phyloP scores from a whole-genome alignment of 2,329 filamentous ascomycete species.

The Huntiella omanensis region DNA sequence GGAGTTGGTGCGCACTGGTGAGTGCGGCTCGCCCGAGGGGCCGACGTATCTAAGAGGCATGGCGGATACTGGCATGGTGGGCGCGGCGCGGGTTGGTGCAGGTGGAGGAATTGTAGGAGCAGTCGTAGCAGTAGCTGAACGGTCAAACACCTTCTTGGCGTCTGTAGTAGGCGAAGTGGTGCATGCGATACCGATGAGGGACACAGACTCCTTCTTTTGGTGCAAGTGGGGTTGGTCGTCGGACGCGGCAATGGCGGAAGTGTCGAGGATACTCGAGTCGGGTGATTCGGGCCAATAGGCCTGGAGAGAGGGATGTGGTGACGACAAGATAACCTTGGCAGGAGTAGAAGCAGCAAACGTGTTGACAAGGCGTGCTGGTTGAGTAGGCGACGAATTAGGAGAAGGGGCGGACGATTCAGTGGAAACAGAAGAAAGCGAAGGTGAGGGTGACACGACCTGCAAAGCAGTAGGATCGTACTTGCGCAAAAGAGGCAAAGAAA shows the following conservation, averaged over 20 bases:
- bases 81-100: constrained; percentile 3
- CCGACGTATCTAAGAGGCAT: constrained; percentile 2
- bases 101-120: neutral
- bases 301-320: neutral
- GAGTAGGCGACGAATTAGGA: constrained; percentile 2
- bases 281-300: constrained; percentile 5
- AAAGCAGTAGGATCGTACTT: neutral
- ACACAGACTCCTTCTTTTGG: neutral
- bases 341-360: neutral
- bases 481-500: constrained; percentile 7
- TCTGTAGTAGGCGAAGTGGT: constrained; percentile 1
- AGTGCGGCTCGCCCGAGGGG: neutral
- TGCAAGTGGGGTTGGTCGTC: neutral
- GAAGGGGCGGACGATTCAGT: constrained; percentile 3
- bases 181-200: constrained; percentile 6
- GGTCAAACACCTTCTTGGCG: neutral
- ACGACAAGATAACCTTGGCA: neutral
- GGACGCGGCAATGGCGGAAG: constrained; percentile 1
- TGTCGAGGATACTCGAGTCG: constrained; percentile 5
- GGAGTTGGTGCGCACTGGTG: constrained; percentile 6
- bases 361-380: neutral
- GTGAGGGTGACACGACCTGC: constrained; percentile 5
- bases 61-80: constrained; percentile 3
- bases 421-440: constrained; percentile 6
- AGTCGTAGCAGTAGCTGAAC: neutral